phyloP scores from a whole-genome alignment of 208 protist species.

The Angomonas ambiguus region DNA sequence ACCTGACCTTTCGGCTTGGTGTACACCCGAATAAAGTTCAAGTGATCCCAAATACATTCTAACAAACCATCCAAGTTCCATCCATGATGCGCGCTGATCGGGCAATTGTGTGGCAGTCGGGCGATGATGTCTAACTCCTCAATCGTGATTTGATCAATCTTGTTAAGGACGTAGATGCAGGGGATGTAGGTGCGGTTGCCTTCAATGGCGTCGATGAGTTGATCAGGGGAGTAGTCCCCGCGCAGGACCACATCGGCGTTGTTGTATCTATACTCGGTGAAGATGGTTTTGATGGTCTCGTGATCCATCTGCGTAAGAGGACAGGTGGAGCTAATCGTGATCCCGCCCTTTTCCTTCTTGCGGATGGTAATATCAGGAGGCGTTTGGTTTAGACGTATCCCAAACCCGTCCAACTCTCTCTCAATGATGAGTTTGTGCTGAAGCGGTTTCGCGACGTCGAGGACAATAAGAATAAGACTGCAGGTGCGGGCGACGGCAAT shows the following conservation, averaged over 20 bases:
- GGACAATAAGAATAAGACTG: constrained; percentile 97
- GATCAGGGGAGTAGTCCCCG: constrained; percentile 94
- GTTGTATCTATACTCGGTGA: constrained; percentile 94
- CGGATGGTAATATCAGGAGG: constrained; percentile 96
- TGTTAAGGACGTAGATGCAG: constrained; percentile 97
- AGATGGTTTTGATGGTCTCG: constrained; percentile 92
- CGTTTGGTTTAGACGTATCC: constrained; percentile 97
- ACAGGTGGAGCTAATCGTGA: constrained; percentile 87
- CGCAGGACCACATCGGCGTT: constrained; percentile 95
- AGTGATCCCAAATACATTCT: constrained; percentile 98
- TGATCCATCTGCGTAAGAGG: constrained; percentile 85
- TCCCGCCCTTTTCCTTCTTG: constrained; percentile 92
- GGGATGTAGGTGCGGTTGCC: constrained; percentile 96
- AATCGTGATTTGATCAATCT: constrained; percentile 98
- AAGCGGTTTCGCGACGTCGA: constrained; percentile 97
- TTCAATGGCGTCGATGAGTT: constrained; percentile 98
- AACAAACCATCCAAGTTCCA: constrained; percentile 98
- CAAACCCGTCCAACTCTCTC: constrained; percentile 98
- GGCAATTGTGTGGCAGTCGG: constrained; percentile 95
- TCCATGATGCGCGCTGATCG: constrained; percentile 94
- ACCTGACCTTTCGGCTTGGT: constrained; percentile 97
- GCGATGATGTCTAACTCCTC: constrained; percentile 97
- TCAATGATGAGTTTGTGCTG: constrained; percentile 95
- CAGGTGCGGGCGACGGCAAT: constrained; percentile 96
- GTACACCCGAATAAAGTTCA: constrained; percentile 97